phyloP scores from a whole-genome alignment of 2,329 filamentous ascomycete genomes.

The Xylaria sp. region DNA sequence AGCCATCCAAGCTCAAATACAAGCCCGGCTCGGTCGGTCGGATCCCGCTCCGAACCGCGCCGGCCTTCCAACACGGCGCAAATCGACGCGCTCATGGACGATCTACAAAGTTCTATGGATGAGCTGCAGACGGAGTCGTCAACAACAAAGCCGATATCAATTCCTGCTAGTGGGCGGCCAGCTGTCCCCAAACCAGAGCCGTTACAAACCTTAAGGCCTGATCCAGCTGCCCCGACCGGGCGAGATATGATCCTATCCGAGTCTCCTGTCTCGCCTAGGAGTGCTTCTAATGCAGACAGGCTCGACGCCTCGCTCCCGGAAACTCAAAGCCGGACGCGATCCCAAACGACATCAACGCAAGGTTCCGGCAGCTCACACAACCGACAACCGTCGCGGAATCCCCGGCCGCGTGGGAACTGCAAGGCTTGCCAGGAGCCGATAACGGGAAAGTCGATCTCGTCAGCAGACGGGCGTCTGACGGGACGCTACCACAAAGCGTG shows the following conservation, averaged over 20 bases:
- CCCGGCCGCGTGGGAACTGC: slow-evolving; percentile 76
- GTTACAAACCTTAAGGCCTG: slow-evolving; percentile 45
- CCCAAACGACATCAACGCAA: slow-evolving; percentile 40
- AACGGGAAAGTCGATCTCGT: slow-evolving; percentile 91
- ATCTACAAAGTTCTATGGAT: slow-evolving; percentile 65
- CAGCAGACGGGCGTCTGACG: slow-evolving; percentile 89
- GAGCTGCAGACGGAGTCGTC: slow-evolving; percentile 51
- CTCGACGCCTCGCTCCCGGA: slow-evolving; percentile 43
- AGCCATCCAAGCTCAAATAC: slow-evolving; percentile 72
- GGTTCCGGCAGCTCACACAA: slow-evolving; percentile 51
- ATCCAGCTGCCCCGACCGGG: slow-evolving; percentile 47
- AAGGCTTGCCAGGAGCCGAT: slow-evolving; percentile 84
- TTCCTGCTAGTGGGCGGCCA: slow-evolving; percentile 27
- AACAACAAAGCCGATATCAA: slow-evolving; percentile 41
- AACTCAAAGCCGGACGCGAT: slow-evolving; percentile 39
- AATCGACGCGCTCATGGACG: slow-evolving; percentile 62
- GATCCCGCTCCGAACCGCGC: slow-evolving; percentile 49
- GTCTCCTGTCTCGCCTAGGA: slow-evolving; percentile 42
- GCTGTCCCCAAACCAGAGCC: slow-evolving; percentile 28
- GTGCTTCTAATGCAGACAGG: slow-evolving; percentile 28
- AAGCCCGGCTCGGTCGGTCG: slow-evolving; percentile 62
- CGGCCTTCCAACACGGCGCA: slow-evolving; percentile 57
- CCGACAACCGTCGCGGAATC: slow-evolving; percentile 52
- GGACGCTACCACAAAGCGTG: slow-evolving; percentile 95
- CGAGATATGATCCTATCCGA: slow-evolving; percentile 31